Conservation (phyloP, 805 yeast species). For the Saccharomycopsis selenospora region DNA sequence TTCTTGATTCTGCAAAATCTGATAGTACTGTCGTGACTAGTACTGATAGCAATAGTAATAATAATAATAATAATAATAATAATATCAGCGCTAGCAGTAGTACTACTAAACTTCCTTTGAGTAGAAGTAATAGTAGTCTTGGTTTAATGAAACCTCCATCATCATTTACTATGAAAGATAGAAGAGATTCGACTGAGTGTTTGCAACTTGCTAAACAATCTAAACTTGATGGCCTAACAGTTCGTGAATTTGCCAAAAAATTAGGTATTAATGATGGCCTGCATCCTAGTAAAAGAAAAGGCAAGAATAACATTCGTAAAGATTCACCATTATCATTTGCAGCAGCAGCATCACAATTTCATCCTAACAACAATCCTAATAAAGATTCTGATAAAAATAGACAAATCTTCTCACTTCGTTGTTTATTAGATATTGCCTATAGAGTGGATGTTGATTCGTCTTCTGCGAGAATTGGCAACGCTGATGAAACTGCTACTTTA, state of each 20-base stretch:
- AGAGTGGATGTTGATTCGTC: not conserved
- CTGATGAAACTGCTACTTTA: conserved; percentile 32
- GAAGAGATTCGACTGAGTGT: not conserved
- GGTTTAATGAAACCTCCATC: no score
- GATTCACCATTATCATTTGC: no score
- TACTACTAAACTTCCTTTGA: not conserved
- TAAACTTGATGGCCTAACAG: not conserved
- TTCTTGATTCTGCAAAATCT: no score
- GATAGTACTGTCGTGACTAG: not conserved
- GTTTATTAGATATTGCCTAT: conserved; percentile 7
- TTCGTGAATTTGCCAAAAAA: not conserved
- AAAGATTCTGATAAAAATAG: not conserved
- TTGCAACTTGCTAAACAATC: not conserved
- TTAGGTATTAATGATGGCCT: not conserved
- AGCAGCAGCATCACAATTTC: no score
- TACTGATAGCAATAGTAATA: not conserved
- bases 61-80: not conserved
- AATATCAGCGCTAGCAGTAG: not conserved
- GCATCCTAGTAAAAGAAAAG: no score
- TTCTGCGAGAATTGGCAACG: conserved; percentile 27
- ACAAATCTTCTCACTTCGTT: conserved; percentile 10
- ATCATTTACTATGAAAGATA: not conserved
- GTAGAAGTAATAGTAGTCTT: not conserved
- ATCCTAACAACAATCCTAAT: not conserved
- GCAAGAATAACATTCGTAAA: no score